Evolutionary conservation across 116 monocot genomes (phyloP), one percentile per base, ranked within the genome.

Genomic region (Dioscorea cayenensis): DNA sequence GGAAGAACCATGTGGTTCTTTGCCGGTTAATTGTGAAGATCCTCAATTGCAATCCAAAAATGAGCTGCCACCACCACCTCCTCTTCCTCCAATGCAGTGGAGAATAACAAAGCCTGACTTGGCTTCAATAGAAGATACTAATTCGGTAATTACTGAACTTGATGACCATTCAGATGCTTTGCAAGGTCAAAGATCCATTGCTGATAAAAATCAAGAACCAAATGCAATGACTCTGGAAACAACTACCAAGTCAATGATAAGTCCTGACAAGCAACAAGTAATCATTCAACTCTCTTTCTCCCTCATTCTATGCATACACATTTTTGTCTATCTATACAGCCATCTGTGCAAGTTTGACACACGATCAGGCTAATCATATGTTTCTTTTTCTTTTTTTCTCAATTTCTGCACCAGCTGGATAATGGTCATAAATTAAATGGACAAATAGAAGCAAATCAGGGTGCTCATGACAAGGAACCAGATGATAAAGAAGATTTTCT

Each of bases 51-150:
- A 68, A 64, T 23, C 60, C n/a, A 71, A 75, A 76, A 87, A 36
- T 75, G 80, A 86, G 49, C 74, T 73, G 65, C 84, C 92, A 49
- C 80, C 88, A 18, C 90, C 82, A 29, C 96, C 93, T 28, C 92
- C 93, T 68, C 84, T 88, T 50, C 95, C 95, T 67, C 92, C 95
- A 70, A 64, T 82, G 55, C 89, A 85, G 27, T 95, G 92, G 95
- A 89, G 84, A 61, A 74, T 69, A 48, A 50, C n/a, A 37, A 87
- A 80, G 59, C 37, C 68, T 37, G 64, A 51, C 43, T 71, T 63
- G 67, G 35, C 52, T 51, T 71, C 73, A 74, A 67, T 65, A 55
- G 79, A 78, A 52, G 77, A 78, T 63, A 74, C 27, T 37, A 77
- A 74, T 38, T 64, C 77, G 71, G 51, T 35, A 69, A 52, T 55